phyloP scores from a whole-genome alignment of 78 protist genomes.

The Cavenderia fasciculata region DNA sequence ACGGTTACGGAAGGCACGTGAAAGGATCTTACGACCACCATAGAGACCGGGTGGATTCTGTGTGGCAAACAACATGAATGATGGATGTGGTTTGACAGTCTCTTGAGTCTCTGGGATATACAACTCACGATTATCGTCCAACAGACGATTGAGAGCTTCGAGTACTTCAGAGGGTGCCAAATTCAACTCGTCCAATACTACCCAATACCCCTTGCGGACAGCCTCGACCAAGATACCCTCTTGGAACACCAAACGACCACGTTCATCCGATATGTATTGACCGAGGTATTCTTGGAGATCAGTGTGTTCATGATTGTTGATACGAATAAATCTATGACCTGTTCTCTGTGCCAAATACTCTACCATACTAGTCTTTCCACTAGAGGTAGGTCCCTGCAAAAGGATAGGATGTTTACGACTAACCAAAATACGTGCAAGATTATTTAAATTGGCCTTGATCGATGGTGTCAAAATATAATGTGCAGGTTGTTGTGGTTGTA shows the following conservation, averaged over 20 bases:
- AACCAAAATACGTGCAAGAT: slow-evolving; percentile 88
- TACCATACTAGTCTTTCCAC: slow-evolving; percentile 96
- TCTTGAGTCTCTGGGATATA: slow-evolving; percentile 98
- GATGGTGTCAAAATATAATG: slow-evolving; percentile 83
- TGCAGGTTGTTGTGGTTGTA: slow-evolving; percentile 21
- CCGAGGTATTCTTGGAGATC: slow-evolving; percentile 99
- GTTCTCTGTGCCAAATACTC: slow-evolving; percentile 94
- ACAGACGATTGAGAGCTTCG: slow-evolving; percentile 99
- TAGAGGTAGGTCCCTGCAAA: slow-evolving; percentile 96
- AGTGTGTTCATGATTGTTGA: slow-evolving; percentile 99
- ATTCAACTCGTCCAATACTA: slow-evolving; percentile 99
- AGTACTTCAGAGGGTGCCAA: slow-evolving; percentile 99
- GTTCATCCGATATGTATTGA: slow-evolving; percentile 87
- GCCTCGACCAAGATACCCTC: slow-evolving; percentile 98
- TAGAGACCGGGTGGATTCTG: slow-evolving; percentile 99
- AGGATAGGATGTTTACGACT: slow-evolving; percentile 90
- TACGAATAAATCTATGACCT: slow-evolving; percentile 96
- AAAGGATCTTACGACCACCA: slow-evolving; percentile 99
- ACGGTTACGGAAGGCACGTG: slow-evolving; percentile 97
- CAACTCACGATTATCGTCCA: slow-evolving; percentile 99
- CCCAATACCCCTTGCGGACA: slow-evolving; percentile 98
- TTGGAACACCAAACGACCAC: slow-evolving; percentile 91
- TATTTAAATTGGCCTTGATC: slow-evolving; percentile 71
- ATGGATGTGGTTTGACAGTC: slow-evolving; percentile 94
- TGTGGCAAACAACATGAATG: slow-evolving; percentile 99